A percentile compares a stretch with the other conserved stretches of the same genome.
Evolutionary conservation across 257 asterid species (phyloP).

Genomic region (Salvia hispanica): DNA sequence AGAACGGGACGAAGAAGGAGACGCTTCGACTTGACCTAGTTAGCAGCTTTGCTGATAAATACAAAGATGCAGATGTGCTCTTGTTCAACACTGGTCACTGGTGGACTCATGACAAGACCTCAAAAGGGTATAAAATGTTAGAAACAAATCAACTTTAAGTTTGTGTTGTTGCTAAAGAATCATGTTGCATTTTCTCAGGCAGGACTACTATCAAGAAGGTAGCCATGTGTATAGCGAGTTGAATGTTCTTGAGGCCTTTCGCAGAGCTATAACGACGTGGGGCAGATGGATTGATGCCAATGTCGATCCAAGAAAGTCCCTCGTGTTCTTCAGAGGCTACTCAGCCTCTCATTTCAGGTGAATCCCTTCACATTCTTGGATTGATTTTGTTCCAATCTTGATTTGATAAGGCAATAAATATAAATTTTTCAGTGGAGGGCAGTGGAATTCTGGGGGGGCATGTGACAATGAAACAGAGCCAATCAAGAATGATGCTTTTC

Average conservation of each 20-base stretch:
- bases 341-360: constrained; percentile 78
- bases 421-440: constrained; percentile 59
- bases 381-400: no score
- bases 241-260: constrained; percentile 61
- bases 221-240: constrained; percentile 57
- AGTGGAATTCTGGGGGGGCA: constrained; percentile 78
- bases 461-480: constrained; percentile 73
- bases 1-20: constrained; percentile 61
- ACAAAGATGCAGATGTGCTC: constrained; percentile 56
- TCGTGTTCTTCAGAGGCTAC: constrained; percentile 65
- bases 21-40: constrained; percentile 71
- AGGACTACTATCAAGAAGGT: constrained; percentile 83
- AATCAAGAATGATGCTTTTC: constrained; percentile 60
- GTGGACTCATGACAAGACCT: constrained; percentile 91
- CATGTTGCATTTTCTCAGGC: constrained; percentile 39
- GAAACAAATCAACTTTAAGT: background rate
- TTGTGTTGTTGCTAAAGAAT: background rate
- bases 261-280: constrained; percentile 72
- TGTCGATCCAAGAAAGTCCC: constrained; percentile 51
- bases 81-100: constrained; percentile 85
- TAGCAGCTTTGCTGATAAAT: constrained; percentile 52
- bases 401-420: no score
- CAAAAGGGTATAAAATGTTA: constrained; percentile 50
- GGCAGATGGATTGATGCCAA: constrained; percentile 75
- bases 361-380: background rate